phyloP scores from a whole-genome alignment of 2,329 filamentous ascomycete genomes.

The Corynespora cassiicola region DNA sequence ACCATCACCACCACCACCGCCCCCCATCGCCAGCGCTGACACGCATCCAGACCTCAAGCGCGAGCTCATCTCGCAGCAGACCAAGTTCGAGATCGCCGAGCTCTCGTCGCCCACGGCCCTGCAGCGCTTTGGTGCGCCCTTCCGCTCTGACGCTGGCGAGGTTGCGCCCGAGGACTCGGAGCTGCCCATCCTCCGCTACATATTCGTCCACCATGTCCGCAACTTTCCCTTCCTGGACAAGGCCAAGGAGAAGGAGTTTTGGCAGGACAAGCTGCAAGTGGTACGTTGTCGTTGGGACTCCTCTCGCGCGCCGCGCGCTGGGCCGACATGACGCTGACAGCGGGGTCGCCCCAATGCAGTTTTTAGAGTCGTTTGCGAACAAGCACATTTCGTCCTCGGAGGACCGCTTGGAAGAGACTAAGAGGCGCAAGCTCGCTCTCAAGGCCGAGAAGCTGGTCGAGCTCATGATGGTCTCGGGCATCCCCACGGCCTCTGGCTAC shows the following conservation, averaged over 20 bases:
- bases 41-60: conserved; percentile 80
- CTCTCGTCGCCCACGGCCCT: conserved; percentile 94
- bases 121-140: conserved; percentile 93
- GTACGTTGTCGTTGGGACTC: conserved; percentile 61
- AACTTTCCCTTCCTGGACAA: conserved; percentile 98
- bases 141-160: conserved; percentile 90
- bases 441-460: conserved; percentile 97
- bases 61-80: conserved; percentile 90
- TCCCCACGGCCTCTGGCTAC: conserved; percentile 94
- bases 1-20: conserved; percentile 1
- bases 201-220: conserved; percentile 97
- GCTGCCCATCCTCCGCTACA: conserved; percentile 89
- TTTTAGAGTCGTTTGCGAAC: conserved; percentile 94
- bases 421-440: conserved; percentile 85
- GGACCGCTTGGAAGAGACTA: conserved; percentile 94
- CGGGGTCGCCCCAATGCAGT: conserved; percentile 59
- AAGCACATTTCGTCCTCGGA: conserved; percentile 98
- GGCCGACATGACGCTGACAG: conserved; percentile 32
- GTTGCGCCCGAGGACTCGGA: conserved; percentile 93
- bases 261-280: conserved; percentile 97
- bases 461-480: conserved; percentile 98
- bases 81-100: conserved; percentile 87
- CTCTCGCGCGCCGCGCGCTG: conserved; percentile 4
- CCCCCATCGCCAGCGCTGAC: conserved; percentile 11
- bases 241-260: conserved; percentile 98